Evolutionary conservation across 1,139 yeast species (phyloP).

Genomic region (Wickerhamomyces sp.): DNA sequence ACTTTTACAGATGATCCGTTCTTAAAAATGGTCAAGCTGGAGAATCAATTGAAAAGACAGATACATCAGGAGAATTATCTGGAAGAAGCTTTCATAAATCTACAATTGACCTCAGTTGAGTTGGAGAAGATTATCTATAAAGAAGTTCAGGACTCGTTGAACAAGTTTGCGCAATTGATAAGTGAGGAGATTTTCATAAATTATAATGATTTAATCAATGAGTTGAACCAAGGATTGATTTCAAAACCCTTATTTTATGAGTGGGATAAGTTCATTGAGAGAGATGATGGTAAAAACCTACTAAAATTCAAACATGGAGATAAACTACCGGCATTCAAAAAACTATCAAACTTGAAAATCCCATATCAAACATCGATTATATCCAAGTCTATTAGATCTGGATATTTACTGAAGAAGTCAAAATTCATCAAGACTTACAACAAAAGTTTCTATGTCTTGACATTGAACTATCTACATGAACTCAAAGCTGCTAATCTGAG

Average conservation of each 20-base stretch:
- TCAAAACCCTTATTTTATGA: constrained; percentile 59
- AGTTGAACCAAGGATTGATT: constrained; percentile 58
- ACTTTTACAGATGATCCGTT: constrained; percentile 54
- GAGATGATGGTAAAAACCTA: constrained; percentile 41
- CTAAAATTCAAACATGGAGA: constrained; percentile 43
- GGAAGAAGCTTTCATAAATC: constrained; percentile 64
- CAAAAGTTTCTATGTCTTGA: constrained; percentile 66
- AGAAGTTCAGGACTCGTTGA: constrained; percentile 58
- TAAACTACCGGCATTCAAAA: constrained; percentile 41
- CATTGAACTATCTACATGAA: constrained; percentile 69
- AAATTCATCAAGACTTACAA: constrained; percentile 61
- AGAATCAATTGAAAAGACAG: constrained; percentile 64
- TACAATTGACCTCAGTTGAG: constrained; percentile 68
- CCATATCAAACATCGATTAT: constrained; percentile 47
- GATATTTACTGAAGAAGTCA: constrained; percentile 51
- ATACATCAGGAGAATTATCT: constrained; percentile 63
- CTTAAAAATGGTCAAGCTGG: constrained; percentile 56
- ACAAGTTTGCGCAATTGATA: constrained; percentile 49
- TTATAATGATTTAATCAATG: constrained; percentile 53
- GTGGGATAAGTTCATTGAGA: constrained; percentile 65
- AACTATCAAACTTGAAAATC: constrained; percentile 41
- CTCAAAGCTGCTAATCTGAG: constrained; percentile 60
- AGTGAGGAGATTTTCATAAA: constrained; percentile 54
- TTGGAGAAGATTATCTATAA: constrained; percentile 63
- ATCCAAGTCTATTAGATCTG: constrained; percentile 50